These are phyloP conservation scores for Amanita jacksonii DNA, from an alignment of 768 basidiomycete genomes.

Conservation along the genomic window DNA sequence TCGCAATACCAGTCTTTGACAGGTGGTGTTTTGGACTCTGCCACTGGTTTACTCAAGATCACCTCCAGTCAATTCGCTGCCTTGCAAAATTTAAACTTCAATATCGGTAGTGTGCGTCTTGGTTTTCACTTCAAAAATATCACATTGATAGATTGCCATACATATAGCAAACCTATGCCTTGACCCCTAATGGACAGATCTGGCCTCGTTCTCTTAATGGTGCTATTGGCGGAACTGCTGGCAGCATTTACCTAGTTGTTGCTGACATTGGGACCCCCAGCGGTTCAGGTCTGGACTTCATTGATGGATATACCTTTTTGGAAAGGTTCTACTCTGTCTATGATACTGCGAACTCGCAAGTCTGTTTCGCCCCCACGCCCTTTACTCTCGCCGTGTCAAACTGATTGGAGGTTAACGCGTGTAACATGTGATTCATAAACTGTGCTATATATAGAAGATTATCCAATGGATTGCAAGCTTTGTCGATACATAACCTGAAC, in stretches of 20 bases:
- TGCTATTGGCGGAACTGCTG: conserved; percentile 41
- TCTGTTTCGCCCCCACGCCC: conserved; percentile 47
- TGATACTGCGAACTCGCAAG: conserved; percentile 44
- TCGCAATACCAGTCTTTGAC: conserved; percentile 33
- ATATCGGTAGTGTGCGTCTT: conserved; percentile 35
- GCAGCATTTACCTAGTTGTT: conserved; percentile 47
- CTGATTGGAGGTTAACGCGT: too few species aligned
- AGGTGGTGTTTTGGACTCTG: conserved; percentile 30
- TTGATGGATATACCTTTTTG: conserved; percentile 32
- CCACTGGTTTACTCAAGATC: conserved; percentile 42
- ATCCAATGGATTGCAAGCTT: too few species aligned
- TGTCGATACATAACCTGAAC: too few species aligned
- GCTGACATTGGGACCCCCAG: conserved; percentile 39
- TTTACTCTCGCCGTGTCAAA: conserved; percentile 38
- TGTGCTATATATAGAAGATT: not conserved
- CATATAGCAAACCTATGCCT: conserved; percentile 35
- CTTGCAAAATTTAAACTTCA: conserved; percentile 50
- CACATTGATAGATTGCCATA: conserved; percentile 21
- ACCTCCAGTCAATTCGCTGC: conserved; percentile 39
- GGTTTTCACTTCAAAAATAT: conserved; percentile 8
- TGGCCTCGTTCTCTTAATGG: conserved; percentile 56
- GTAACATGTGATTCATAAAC: too few species aligned
- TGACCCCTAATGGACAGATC: conserved; percentile 59
- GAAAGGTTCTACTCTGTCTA: conserved; percentile 58
- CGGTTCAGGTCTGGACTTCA: conserved; percentile 56